Evolutionary conservation across 768 basidiomycete species (phyloP), one percentile per base, ranked within the genome.

Genomic region (Trametes sanguinea): DNA sequence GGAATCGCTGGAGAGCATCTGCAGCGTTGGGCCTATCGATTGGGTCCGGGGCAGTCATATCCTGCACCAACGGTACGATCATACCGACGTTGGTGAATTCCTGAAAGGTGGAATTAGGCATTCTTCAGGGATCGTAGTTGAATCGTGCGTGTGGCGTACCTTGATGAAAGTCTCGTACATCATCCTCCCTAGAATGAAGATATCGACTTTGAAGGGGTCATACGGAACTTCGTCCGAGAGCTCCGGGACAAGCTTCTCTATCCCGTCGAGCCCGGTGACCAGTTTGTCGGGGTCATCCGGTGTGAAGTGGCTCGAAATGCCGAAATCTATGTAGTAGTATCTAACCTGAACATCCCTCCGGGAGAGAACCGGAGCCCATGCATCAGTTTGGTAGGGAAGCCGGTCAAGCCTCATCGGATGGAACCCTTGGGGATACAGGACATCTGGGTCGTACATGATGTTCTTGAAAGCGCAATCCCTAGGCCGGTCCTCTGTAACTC

Each of bases 311-410:
- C 62, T 61, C 1, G 72, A 73, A 11, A 73, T 64, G 32, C 71
- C 71, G 55, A 69, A 72, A 63, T 73, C 72, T 16, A 69, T 54
- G 54, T 37, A 71, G 57, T 72, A 73, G 51, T 72, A 72, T 17
- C 61, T 66, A 22, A 69, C 55, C 4, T 61, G 46, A 17, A 46
- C 45, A 3, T 35, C 39, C 4, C 61, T 35, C 6, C 65, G 51
- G 1, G 54, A 47, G 6, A 54, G 35, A 11, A 33, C 42, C 0
- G 53, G 51, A 2, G 63, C 51, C 4, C 14, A 29, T 2, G 2
- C 4, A 6, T 37, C 14, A 4, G 39, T 44, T 16, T 30, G 39
- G 42, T 57, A 47, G 0, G 63, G 51, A 0, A 46, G 43, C 35
- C 16, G 22, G 0, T 33, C 32, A 3, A n/a, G 27, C 29, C 11